Conservation (phyloP, 129 eudicot species). For the Flaveria linearis region DNA sequence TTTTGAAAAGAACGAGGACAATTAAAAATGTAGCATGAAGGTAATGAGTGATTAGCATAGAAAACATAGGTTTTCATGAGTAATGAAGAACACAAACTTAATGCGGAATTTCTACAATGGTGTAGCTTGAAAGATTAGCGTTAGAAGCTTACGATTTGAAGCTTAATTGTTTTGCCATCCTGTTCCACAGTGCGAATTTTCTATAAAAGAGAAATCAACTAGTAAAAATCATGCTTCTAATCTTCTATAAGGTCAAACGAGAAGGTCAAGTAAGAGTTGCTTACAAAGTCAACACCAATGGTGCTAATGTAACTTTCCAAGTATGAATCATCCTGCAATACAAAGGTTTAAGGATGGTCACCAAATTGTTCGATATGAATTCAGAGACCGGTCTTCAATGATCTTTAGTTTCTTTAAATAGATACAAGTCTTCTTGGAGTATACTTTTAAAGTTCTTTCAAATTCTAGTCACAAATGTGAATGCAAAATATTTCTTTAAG, state of each 20-base stretch:
- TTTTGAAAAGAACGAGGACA: background rate
- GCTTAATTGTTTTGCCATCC: constrained; percentile 89
- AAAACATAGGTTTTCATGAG: background rate
- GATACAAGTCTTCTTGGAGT: background rate
- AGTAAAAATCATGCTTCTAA: background rate
- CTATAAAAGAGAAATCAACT: constrained; percentile 29
- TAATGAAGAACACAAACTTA: background rate
- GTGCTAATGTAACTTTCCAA: constrained; percentile 98
- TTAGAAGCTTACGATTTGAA: constrained; percentile 66
- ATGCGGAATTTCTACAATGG: background rate
- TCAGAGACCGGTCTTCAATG: background rate
- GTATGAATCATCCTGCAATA: constrained; percentile 85
- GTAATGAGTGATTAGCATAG: background rate
- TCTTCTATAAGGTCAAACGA: background rate
- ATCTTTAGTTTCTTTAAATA: background rate
- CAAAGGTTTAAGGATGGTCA: constrained; percentile 18
- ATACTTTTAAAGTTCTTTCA: background rate
- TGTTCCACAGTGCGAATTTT: constrained; percentile 90
- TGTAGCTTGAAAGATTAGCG: background rate
- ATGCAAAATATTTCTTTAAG: background rate
- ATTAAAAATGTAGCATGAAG: background rate
- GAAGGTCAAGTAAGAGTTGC: constrained; percentile 31
- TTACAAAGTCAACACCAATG: constrained; percentile 97
- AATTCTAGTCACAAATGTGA: background rate
- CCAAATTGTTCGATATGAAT: background rate